Conservation (phyloP, 768 basidiomycete species). For the Heimioporus sp. region DNA sequence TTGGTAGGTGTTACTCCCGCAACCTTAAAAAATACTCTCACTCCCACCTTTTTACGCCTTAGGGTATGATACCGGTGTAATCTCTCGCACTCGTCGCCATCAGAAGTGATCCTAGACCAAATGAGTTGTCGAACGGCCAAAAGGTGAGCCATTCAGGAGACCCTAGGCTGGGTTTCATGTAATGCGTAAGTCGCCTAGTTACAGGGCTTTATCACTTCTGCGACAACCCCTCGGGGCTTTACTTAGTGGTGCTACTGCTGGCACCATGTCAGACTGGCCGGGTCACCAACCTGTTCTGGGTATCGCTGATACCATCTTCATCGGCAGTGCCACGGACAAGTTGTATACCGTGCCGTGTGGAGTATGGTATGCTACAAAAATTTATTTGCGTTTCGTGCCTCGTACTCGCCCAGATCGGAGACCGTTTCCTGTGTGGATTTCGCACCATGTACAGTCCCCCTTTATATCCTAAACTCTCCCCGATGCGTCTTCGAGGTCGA, state of each 20-base stretch:
- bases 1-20: slow-evolving; percentile 45
- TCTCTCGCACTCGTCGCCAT: slow-evolving; percentile 75
- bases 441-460: slow-evolving; percentile 74
- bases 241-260: slow-evolving; percentile 68
- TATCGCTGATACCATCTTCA: slow-evolving; percentile 70
- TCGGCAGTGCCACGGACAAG: slow-evolving; percentile 72
- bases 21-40: no score
- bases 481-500: slow-evolving; percentile 67
- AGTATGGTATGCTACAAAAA: slow-evolving; percentile 49
- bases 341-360: slow-evolving; percentile 66
- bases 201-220: slow-evolving; percentile 77
- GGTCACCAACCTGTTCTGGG: slow-evolving; percentile 65
- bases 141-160: slow-evolving; percentile 42
- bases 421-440: slow-evolving; percentile 75
- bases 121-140: slow-evolving; percentile 54
- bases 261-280: slow-evolving; percentile 66
- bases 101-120: slow-evolving; percentile 59
- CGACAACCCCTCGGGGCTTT: slow-evolving; percentile 76
- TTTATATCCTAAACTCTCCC: slow-evolving; percentile 82
- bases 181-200: background rate
- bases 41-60: background rate
- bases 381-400: background rate
- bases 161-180: no score
- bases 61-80: slow-evolving; percentile 83
- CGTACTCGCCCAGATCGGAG: slow-evolving; percentile 48